Conservation (phyloP, 1,284 basidiomycete genomes). For the Sporisorium sorghi region DNA sequence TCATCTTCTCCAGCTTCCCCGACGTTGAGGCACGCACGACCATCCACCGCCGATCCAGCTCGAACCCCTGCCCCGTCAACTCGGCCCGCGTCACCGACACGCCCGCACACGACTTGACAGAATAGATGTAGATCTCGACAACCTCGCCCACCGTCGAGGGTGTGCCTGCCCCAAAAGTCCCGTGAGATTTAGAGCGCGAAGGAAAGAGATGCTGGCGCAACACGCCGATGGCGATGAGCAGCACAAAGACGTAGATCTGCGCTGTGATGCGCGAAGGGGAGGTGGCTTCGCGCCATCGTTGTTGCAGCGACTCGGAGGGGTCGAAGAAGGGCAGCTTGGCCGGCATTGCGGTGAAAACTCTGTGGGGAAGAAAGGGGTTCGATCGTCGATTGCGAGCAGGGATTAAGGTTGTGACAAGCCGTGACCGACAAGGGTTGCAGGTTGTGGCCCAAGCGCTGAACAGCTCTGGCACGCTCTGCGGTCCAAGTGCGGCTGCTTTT, state of each 20-base stretch:
- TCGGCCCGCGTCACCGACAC: conserved; percentile 18
- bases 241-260: conserved; percentile 41
- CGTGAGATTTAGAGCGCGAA: not conserved
- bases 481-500: too few relatives aligned
- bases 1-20: conserved; percentile 32
- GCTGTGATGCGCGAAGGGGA: conserved; percentile 26
- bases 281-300: conserved; percentile 25
- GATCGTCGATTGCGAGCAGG: not conserved
- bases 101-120: conserved; percentile 57
- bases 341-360: conserved; percentile 22
- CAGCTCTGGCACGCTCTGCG: too few relatives aligned
- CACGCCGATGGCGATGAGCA: conserved; percentile 33
- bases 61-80: conserved; percentile 47
- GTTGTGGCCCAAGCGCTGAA: too few relatives aligned
- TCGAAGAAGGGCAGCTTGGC: conserved; percentile 43
- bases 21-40: conserved; percentile 20
- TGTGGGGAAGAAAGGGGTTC: not conserved
- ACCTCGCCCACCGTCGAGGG: conserved; percentile 43
- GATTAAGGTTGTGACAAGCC: not conserved
- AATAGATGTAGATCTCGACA: conserved; percentile 51
- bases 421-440: too few relatives aligned
- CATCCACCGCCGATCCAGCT: conserved; percentile 60
- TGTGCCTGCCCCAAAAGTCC: conserved; percentile 6
- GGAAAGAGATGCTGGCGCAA: conserved; percentile 28
- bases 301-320: conserved; percentile 35